phyloP scores from a whole-genome alignment of 2,329 filamentous ascomycete species.

The Dothideomycetes sp. region DNA sequence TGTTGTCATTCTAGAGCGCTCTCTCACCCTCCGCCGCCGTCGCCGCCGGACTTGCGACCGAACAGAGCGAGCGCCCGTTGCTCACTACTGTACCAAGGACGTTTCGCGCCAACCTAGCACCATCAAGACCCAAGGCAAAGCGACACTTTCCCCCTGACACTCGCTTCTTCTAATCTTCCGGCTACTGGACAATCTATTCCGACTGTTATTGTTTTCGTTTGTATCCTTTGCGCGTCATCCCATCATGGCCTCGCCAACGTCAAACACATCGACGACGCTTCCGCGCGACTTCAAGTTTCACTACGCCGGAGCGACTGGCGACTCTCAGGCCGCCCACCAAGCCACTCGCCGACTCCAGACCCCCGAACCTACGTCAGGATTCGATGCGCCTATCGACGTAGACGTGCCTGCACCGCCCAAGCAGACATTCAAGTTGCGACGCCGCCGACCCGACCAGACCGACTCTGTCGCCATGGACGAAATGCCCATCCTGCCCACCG shows the following conservation, averaged over 20 bases:
- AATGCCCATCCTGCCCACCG: constrained; percentile 37
- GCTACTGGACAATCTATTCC: neutral
- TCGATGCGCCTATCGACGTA: too few species aligned
- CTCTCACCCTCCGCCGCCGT: too few species aligned
- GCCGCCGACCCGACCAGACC: constrained; percentile 30
- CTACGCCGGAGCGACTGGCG: constrained; percentile 38
- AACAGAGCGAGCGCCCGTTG: neutral
- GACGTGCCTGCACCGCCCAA: constrained; percentile 37
- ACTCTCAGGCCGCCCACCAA: constrained; percentile 23
- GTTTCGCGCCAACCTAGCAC: constrained; percentile 6
- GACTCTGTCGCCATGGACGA: constrained; percentile 21
- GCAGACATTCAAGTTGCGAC: constrained; percentile 40
- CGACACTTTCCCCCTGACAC: constrained; percentile 9
- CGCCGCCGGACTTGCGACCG: constrained; percentile 2
- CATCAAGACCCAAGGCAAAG: neutral
- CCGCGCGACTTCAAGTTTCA: constrained; percentile 43
- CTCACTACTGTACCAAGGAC: constrained; percentile 7
- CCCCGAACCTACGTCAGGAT: too few species aligned
- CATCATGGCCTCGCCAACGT: constrained; percentile 8
- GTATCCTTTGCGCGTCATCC: constrained; percentile 4
- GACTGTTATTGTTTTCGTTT: constrained; percentile 10
- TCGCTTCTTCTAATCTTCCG: constrained; percentile 1
- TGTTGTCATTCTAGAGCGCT: constrained; percentile 12
- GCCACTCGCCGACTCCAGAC: constrained; percentile 21
- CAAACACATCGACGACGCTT: constrained; percentile 35